Base-by-base conservation (phyloP, 305 asterid genomes). In the Fraxinus floribunda region DNA sequence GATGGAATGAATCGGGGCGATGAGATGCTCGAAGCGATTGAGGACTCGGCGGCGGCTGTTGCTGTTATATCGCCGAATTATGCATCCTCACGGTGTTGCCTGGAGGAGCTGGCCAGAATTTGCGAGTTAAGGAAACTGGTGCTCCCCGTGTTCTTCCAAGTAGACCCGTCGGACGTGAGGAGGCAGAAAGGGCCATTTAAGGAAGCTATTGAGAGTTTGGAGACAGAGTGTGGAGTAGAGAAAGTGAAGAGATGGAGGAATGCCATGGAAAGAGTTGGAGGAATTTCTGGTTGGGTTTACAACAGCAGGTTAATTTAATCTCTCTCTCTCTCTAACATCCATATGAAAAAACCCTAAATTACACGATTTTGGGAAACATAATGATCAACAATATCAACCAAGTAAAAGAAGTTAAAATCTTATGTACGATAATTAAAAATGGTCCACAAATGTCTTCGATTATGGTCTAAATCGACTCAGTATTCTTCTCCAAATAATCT, bases 21-120 rank as follows among this genome's bases (percentile, higher is more conserved):
- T 15, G 84, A 78, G 68, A 74, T 87, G 20, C 49, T 72, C 0
- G 79, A 68, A 6, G 89, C 89, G 16, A 87, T 87, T 66, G 75
- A 84, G 26, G 87, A 87, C 77, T 87, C 88, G 3, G 86, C 90
- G 13, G 88, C 86, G 6, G 71, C 90, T 11, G 79, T 87, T 35
- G 90, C 81, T 30, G 81, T 87, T 10, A 84, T 87, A 20, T 87
- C 88, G 13, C 1, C 49, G 64, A 85, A 83, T 57, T 87, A 85
- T 29, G 88, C 86, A 20, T 82, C 85, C 36, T 87, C 87, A 0
- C 73, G 75, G 30, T 82, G 87, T 86, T 87, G 89, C 64, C 82
- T 87, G 0, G 86, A 87, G 41, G 89, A 87, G 83, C 68, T 87
- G 34, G 82, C 80, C 22, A 41, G 6, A 62, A 84, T 87, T 60